These are phyloP conservation scores for Quercus alba DNA, from an alignment of 306 rosid genomes.

Conservation along the genomic window DNA sequence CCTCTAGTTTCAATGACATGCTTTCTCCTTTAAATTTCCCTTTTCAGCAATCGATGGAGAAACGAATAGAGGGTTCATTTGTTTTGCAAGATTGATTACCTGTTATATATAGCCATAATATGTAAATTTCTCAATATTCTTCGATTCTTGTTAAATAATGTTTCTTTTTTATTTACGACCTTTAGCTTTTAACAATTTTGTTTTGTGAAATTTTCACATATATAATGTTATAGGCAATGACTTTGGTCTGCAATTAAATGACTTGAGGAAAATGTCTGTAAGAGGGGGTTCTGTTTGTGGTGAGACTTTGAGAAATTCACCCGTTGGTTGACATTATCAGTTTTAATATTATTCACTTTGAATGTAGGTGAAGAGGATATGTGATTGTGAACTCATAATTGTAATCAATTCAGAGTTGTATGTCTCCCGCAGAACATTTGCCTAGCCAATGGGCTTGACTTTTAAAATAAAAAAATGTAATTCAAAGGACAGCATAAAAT, in stretches of 20 bases:
- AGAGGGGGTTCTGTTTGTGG: background rate
- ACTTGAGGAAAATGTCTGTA: background rate
- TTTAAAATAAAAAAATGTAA: too few species aligned
- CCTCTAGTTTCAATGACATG: constrained; percentile 58
- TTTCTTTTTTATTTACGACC: constrained; percentile 6
- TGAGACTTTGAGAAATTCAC: background rate
- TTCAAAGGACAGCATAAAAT: too few species aligned
- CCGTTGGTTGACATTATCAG: background rate
- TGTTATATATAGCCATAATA: constrained; percentile 13
- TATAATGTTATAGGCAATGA: background rate
- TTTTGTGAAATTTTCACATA: background rate
- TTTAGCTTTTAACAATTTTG: background rate
- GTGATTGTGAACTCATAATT: background rate
- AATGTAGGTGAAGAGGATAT: background rate
- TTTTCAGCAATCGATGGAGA: constrained; percentile 57
- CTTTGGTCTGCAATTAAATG: background rate
- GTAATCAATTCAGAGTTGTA: background rate
- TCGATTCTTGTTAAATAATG: constrained; percentile 15
- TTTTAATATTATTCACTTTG: background rate
- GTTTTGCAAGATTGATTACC: constrained; percentile 58
- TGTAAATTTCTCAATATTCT: constrained; percentile 27
- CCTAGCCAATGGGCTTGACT: background rate
- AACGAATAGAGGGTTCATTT: constrained; percentile 89
- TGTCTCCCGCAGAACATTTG: background rate
- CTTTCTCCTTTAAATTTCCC: constrained; percentile 59